These are phyloP conservation scores for Aspergillus alliaceus DNA, from an alignment of 2,329 filamentous ascomycete genomes.

Conservation along the genomic window DNA sequence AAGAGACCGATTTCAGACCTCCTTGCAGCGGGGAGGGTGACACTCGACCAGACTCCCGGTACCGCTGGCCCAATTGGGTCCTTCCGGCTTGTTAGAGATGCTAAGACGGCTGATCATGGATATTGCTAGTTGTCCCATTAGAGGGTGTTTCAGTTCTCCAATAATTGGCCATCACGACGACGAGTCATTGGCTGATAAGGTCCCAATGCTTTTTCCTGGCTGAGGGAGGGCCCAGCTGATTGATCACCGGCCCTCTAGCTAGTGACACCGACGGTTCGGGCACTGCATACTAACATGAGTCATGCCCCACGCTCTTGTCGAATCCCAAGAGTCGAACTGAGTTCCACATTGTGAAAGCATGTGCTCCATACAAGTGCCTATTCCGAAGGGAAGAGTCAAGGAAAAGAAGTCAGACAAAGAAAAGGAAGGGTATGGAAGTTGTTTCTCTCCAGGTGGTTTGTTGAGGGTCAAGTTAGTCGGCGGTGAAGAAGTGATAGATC, in stretches of 20 bases:
- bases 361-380: not conserved
- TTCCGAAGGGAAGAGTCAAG: not conserved
- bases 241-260: not conserved
- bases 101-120: not conserved
- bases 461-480: not conserved
- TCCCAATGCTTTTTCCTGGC: not conserved
- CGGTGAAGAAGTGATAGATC: not conserved
- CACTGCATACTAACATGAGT: not conserved
- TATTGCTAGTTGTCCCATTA: not conserved
- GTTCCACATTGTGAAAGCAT: not conserved
- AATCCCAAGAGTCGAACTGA: not conserved
- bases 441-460: not conserved
- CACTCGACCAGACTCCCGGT: slow-evolving; percentile 16
- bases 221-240: not conserved
- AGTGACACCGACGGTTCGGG: not conserved
- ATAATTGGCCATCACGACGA: not conserved
- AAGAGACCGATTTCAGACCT: not conserved
- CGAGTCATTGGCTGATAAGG: not conserved
- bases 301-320: not conserved
- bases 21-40: slow-evolving; percentile 12
- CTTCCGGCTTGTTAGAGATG: not conserved
- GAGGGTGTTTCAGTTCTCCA: not conserved
- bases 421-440: not conserved
- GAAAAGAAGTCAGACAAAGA: not conserved
- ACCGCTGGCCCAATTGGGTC: slow-evolving; percentile 12